Percentiles rank a stretch among this genome's conserved stretches.
phyloP scores from a whole-genome alignment of 2,329 filamentous ascomycete species.

The Penicillium crustosum region DNA sequence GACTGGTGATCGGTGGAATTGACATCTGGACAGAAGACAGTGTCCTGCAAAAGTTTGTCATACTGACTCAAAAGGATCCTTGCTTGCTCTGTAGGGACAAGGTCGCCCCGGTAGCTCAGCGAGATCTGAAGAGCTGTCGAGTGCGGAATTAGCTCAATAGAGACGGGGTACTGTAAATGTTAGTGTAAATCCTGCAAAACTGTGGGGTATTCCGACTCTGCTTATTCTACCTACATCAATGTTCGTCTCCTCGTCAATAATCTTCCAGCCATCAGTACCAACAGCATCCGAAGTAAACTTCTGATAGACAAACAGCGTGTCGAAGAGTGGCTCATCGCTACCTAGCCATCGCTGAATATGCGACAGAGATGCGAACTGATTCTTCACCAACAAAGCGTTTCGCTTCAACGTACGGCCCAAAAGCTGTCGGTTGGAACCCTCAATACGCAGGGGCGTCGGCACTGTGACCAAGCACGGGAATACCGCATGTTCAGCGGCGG shows the following conservation, averaged over 20 bases:
- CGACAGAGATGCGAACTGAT: slow-evolving; percentile 70
- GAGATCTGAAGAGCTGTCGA: slow-evolving; percentile 57
- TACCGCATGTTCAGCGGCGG: slow-evolving; percentile 58
- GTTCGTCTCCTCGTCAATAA: slow-evolving; percentile 64
- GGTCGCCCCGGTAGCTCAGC: slow-evolving; percentile 63
- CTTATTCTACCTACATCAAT: slow-evolving; percentile 55
- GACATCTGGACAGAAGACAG: slow-evolving; percentile 52
- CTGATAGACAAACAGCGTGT: slow-evolving; percentile 83
- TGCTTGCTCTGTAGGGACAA: slow-evolving; percentile 70
- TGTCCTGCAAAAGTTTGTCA: slow-evolving; percentile 62
- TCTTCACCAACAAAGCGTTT: slow-evolving; percentile 63
- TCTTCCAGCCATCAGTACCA: slow-evolving; percentile 53
- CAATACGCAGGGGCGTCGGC: slow-evolving; percentile 64
- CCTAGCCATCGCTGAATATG: slow-evolving; percentile 71
- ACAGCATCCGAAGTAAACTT: slow-evolving; percentile 46
- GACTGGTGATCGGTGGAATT: slow-evolving; percentile 42
- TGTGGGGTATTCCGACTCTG: not conserved
- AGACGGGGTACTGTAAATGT: slow-evolving; percentile 63
- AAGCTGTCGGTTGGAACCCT: slow-evolving; percentile 56
- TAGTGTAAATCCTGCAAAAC: slow-evolving; percentile 6
- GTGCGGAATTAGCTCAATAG: slow-evolving; percentile 71
- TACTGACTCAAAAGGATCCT: slow-evolving; percentile 68
- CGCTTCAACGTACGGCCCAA: slow-evolving; percentile 64
- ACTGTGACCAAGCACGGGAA: slow-evolving; percentile 84
- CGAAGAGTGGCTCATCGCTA: slow-evolving; percentile 68